phyloP scores from a whole-genome alignment of 2,329 filamentous ascomycete species.

The Lasiodiplodia sp. region DNA sequence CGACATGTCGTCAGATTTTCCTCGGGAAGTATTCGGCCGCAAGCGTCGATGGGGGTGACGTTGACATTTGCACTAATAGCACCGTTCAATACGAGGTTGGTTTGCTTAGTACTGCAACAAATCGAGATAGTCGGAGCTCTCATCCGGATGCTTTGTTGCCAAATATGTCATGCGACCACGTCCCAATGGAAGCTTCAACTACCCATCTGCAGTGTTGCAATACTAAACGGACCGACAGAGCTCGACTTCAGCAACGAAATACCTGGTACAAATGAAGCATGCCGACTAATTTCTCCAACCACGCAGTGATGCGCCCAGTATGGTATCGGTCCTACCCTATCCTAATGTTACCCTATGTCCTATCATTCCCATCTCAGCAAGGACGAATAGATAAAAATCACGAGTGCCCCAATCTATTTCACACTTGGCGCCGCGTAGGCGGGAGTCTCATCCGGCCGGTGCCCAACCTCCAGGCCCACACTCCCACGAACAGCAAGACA shows the following conservation, averaged over 20 bases:
- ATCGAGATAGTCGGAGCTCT: neutral
- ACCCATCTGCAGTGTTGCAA: neutral
- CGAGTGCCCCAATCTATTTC: neutral
- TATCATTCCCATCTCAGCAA: no score
- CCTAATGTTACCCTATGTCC: no score
- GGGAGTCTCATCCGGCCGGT: conserved; percentile 17
- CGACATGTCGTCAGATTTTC: neutral
- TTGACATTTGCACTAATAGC: no score
- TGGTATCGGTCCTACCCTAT: no score
- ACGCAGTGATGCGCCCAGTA: no score
- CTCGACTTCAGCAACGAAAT: no score
- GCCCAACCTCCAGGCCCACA: conserved; percentile 61
- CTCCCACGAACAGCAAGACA: conserved; percentile 56
- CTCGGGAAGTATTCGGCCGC: neutral
- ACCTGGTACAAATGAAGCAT: no score
- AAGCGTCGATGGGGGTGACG: no score
- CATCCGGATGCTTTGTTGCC: neutral
- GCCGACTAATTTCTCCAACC: no score
- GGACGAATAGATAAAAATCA: no score
- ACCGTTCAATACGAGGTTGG: neutral
- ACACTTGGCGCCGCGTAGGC: conserved; percentile 1
- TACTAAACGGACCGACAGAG: neutral
- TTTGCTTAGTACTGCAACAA: neutral
- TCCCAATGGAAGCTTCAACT: neutral
- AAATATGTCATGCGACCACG: neutral